A percentile compares a stretch with the other conserved stretches of the same genome.
phyloP scores from a whole-genome alignment of 2,329 filamentous ascomycete genomes.

The Penicillium glabrum region DNA sequence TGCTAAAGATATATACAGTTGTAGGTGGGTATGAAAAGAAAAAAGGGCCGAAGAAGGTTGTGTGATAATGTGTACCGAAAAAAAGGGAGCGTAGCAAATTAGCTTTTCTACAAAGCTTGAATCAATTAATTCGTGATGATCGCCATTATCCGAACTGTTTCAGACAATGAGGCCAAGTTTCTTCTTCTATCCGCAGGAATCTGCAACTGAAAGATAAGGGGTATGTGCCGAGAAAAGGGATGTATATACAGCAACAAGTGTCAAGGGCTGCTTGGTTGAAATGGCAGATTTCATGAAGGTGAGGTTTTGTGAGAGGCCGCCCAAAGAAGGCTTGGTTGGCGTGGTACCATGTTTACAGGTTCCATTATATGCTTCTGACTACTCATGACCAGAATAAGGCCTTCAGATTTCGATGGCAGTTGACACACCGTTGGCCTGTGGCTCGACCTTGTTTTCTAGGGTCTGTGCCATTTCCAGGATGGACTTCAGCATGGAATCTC shows the following conservation, averaged over 20 bases:
- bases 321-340: not conserved
- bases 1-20: slow-evolving; percentile 23
- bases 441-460: slow-evolving; percentile 19
- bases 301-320: not conserved
- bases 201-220: not conserved
- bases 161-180: not conserved
- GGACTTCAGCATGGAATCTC: slow-evolving; percentile 72
- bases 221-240: slow-evolving; percentile 11
- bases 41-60: not conserved
- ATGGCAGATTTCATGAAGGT: not conserved
- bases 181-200: slow-evolving; percentile 6
- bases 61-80: not conserved
- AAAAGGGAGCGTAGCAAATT: not conserved
- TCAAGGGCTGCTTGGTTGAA: not conserved
- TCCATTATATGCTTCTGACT: not conserved
- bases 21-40: not conserved
- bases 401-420: slow-evolving; percentile 38
- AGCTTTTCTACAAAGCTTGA: not conserved
- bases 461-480: slow-evolving; percentile 44
- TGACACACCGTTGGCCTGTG: slow-evolving; percentile 26
- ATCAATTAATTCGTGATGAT: not conserved
- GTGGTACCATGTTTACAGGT: not conserved
- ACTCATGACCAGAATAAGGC: not conserved
- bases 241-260: slow-evolving; percentile 4
- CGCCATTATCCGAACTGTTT: not conserved